Evolutionary conservation across 305 asterid species (phyloP).

Genomic region (Fraxinus nigra): DNA sequence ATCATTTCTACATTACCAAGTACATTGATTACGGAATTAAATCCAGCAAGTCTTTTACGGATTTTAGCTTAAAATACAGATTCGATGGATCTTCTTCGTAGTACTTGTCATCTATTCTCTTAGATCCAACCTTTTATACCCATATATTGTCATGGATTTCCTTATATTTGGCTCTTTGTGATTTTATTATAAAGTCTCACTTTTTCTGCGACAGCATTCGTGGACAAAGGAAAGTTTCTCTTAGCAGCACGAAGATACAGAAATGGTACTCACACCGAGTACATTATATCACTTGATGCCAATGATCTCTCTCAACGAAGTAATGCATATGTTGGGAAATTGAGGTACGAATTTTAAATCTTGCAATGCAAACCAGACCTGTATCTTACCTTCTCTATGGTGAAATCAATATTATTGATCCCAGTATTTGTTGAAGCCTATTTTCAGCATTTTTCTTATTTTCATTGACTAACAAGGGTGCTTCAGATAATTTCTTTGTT

Average conservation of each 20-base stretch:
- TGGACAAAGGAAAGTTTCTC: conserved; percentile 87
- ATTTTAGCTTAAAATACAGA: not conserved
- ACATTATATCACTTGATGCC: conserved; percentile 77
- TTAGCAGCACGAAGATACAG: conserved; percentile 83
- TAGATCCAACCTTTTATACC: not conserved
- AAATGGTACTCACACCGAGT: conserved; percentile 78
- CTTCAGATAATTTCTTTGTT: not conserved
- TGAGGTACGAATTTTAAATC: conserved; percentile 51
- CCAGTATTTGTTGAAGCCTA: not conserved
- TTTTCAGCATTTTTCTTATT: not conserved
- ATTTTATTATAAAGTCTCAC: not conserved
- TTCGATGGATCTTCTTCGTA: not conserved
- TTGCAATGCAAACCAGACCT: conserved; percentile 9
- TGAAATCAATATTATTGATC: not conserved
- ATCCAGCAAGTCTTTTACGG: not conserved
- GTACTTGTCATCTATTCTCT: not conserved
- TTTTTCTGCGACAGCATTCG: conserved; percentile 50
- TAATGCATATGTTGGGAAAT: conserved; percentile 88
- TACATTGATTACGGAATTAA: not conserved
- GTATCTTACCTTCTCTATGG: not conserved
- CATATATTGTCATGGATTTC: not conserved
- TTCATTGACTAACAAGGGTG: not conserved
- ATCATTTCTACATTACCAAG: not conserved
- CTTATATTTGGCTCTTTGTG: conserved; percentile 1
- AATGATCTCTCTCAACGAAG: conserved; percentile 84